phyloP scores from a whole-genome alignment of 768 basidiomycete species.

The Lactarius trivialis region DNA sequence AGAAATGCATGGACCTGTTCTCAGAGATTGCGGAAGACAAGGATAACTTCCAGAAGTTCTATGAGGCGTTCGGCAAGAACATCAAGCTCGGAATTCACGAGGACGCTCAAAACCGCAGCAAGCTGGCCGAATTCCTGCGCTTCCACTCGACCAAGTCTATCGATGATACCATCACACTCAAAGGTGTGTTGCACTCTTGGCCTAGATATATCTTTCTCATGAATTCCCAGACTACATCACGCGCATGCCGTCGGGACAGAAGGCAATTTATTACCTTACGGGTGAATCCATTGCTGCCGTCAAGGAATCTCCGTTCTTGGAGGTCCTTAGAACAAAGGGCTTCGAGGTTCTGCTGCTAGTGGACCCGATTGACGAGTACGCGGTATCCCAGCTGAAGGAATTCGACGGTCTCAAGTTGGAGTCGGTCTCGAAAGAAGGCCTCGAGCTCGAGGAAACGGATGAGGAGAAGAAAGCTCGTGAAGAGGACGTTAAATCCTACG shows the following conservation, averaged over 20 bases:
- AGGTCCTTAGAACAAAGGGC: conserved; percentile 98
- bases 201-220: not conserved
- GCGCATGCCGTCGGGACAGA: conserved; percentile 98
- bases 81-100: conserved; percentile 99
- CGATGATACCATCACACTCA: conserved; percentile 90
- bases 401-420: conserved; percentile 97
- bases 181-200: conserved; percentile 48
- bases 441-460: conserved; percentile 98
- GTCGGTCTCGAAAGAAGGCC: conserved; percentile 97
- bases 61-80: conserved; percentile 98
- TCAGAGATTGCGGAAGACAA: conserved; percentile 98
- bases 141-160: conserved; percentile 93
- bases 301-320: conserved; percentile 96
- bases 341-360: conserved; percentile 97
- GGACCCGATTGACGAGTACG: conserved; percentile 99
- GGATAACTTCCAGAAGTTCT: conserved; percentile 96
- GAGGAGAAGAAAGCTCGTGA: conserved; percentile 93
- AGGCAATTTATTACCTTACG: conserved; percentile 98
- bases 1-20: conserved; percentile 94
- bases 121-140: conserved; percentile 98
- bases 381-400: conserved; percentile 97
- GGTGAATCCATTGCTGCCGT: conserved; percentile 91
- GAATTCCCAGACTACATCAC: conserved; percentile 82
- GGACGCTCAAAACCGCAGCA: conserved; percentile 97
- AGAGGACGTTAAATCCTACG: conserved; percentile 74